Percentiles rank a stretch among this genome's conserved stretches.
These are phyloP conservation scores for Senecio squalidus DNA, from an alignment of 140 eudicot genomes.

Conservation along the genomic window DNA sequence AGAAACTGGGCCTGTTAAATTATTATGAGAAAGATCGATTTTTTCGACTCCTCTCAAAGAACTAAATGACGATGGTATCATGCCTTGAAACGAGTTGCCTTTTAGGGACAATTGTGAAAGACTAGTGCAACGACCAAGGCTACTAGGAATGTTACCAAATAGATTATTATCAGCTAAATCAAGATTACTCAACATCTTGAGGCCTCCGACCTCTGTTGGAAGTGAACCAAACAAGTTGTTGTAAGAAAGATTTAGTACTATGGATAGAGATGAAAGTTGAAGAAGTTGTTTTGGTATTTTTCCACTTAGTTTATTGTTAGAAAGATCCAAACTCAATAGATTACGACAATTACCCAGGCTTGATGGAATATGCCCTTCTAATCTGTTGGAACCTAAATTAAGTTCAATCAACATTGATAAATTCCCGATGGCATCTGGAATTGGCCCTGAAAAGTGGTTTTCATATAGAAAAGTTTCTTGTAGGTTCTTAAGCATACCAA, in stretches of 20 bases:
- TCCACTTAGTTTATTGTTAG: too few species aligned
- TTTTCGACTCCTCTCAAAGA: too few species aligned
- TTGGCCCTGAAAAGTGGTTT: slow-evolving; percentile 18
- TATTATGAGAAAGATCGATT: slow-evolving; percentile 40
- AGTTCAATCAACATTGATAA: slow-evolving; percentile 14
- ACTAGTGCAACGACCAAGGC: slow-evolving; percentile 29
- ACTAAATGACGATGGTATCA: slow-evolving; percentile 20
- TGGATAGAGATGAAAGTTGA: slow-evolving; percentile 16
- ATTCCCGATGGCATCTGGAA: slow-evolving; percentile 32
- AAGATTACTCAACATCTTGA: slow-evolving; percentile 11
- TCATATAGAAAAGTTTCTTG: neutral
- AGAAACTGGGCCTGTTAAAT: too few species aligned
- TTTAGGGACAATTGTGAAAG: slow-evolving; percentile 16
- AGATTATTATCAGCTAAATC: slow-evolving; percentile 20
- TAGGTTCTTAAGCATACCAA: slow-evolving; percentile 30
- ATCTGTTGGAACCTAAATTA: neutral
- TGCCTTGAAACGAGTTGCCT: slow-evolving; percentile 28
- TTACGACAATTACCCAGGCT: slow-evolving; percentile 14
- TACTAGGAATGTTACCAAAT: slow-evolving; percentile 34
- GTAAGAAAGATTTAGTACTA: neutral
- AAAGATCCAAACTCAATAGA: slow-evolving; percentile 5
- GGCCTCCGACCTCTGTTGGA: slow-evolving; percentile 25
- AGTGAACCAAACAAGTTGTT: slow-evolving; percentile 28
- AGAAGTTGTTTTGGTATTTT: too few species aligned
- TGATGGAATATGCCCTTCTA: slow-evolving; percentile 26